Conservation (phyloP, 345 rosid species). For the Ricinus communis region DNA sequence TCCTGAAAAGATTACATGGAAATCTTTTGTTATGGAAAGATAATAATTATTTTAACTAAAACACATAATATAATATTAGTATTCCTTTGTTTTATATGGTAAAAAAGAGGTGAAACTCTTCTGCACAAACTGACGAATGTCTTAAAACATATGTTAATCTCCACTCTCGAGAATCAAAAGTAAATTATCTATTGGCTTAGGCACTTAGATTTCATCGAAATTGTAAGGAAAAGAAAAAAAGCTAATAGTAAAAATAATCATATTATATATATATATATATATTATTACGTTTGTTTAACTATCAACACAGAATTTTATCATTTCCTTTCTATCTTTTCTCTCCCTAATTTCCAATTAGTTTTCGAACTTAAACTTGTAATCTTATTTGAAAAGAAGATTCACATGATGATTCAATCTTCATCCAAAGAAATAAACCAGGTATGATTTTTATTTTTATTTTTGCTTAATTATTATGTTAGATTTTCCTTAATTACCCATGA, state of each 20-base stretch:
- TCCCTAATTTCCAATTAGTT: neutral
- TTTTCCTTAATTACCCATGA: neutral
- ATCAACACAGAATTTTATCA: neutral
- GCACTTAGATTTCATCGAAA: constrained; percentile 14
- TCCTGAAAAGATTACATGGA: too few species aligned
- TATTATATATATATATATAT: neutral
- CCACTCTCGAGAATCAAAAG: neutral
- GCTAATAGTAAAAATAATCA: too few species aligned
- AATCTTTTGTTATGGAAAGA: neutral
- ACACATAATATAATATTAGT: neutral
- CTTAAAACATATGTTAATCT: neutral
- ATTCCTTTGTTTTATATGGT: constrained; percentile 1
- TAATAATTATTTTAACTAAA: neutral
- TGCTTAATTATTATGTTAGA: neutral
- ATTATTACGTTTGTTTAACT: too few species aligned
- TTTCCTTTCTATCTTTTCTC: neutral
- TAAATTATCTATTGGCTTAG: neutral
- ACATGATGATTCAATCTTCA: constrained; percentile 3
- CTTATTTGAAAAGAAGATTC: neutral
- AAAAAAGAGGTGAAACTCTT: neutral
- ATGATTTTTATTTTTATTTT: neutral
- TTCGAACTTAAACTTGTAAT: neutral
- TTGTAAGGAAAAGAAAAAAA: neutral
- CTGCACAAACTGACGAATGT: neutral
- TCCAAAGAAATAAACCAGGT: constrained; percentile 1